Conservation (phyloP, 306 rosid species). For the Pterocarpus macrocarpus region DNA sequence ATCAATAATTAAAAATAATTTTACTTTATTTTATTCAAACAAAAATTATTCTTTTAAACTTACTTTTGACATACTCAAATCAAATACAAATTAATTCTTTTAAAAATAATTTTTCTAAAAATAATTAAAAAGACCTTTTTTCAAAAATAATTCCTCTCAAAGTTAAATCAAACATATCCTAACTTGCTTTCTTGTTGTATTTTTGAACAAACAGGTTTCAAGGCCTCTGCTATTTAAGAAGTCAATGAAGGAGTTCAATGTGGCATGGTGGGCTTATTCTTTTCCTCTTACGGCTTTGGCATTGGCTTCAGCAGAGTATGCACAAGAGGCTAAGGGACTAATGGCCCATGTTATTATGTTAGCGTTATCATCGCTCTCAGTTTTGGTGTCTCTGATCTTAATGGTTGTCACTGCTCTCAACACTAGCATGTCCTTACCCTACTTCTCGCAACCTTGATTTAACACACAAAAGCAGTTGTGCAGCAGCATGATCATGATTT, state of each 20-base stretch:
- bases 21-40: too few species aligned
- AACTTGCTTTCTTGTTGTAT: neutral
- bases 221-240: conserved; percentile 68
- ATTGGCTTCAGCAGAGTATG: conserved; percentile 64
- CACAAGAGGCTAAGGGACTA: conserved; percentile 55
- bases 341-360: conserved; percentile 53
- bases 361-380: conserved; percentile 47
- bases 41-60: too few species aligned
- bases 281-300: conserved; percentile 61
- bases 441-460: neutral
- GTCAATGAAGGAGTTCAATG: conserved; percentile 63
- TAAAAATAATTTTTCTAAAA: too few species aligned
- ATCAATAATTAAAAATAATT: too few species aligned
- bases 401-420: conserved; percentile 46
- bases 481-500: neutral
- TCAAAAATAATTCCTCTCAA: too few species aligned
- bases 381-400: conserved; percentile 49
- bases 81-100: too few species aligned
- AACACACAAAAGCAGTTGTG: neutral
- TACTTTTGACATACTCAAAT: too few species aligned
- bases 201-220: conserved; percentile 52
- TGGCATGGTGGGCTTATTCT: conserved; percentile 78
- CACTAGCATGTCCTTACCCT: neutral
- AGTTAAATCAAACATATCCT: too few species aligned
- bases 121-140: too few species aligned